Evolutionary conservation across 2,329 filamentous ascomycete species (phyloP).

Genomic region (Ramularia endophylla): DNA sequence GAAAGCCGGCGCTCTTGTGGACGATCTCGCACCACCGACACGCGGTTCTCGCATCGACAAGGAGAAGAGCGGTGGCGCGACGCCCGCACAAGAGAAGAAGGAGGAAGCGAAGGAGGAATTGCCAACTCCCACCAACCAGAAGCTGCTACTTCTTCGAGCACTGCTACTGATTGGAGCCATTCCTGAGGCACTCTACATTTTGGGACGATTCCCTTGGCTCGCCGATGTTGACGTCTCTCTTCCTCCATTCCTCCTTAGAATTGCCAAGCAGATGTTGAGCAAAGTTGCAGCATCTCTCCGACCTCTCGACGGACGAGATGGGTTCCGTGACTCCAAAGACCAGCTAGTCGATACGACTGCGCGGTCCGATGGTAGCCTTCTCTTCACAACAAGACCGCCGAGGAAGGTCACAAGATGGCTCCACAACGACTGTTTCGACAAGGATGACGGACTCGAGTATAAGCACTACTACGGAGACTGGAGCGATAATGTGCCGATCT

Average conservation of each 20-base stretch:
- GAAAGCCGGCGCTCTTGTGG: slow-evolving; percentile 77
- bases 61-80: slow-evolving; percentile 37
- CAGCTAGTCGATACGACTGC: slow-evolving; percentile 59
- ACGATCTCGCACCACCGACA: slow-evolving; percentile 60
- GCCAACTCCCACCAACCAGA: slow-evolving; percentile 79
- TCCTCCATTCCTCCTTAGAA: slow-evolving; percentile 73
- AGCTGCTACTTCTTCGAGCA: slow-evolving; percentile 75
- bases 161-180: slow-evolving; percentile 86
- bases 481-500: slow-evolving; percentile 87
- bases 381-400: slow-evolving; percentile 47
- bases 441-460: slow-evolving; percentile 67
- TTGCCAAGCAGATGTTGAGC: slow-evolving; percentile 73
- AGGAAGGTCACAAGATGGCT: slow-evolving; percentile 76
- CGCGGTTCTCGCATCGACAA: slow-evolving; percentile 41
- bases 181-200: slow-evolving; percentile 85
- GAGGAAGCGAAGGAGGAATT: slow-evolving; percentile 46
- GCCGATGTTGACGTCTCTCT: slow-evolving; percentile 79
- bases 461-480: slow-evolving; percentile 98
- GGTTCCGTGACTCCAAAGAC: slow-evolving; percentile 43
- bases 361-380: slow-evolving; percentile 61
- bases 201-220: slow-evolving; percentile 90
- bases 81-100: slow-evolving; percentile 37
- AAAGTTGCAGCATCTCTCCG: slow-evolving; percentile 59
- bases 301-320: slow-evolving; percentile 39
- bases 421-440: slow-evolving; percentile 69